Conservation (phyloP, 169 alveolate species). For the Ichthyophthirius multifiliis region DNA sequence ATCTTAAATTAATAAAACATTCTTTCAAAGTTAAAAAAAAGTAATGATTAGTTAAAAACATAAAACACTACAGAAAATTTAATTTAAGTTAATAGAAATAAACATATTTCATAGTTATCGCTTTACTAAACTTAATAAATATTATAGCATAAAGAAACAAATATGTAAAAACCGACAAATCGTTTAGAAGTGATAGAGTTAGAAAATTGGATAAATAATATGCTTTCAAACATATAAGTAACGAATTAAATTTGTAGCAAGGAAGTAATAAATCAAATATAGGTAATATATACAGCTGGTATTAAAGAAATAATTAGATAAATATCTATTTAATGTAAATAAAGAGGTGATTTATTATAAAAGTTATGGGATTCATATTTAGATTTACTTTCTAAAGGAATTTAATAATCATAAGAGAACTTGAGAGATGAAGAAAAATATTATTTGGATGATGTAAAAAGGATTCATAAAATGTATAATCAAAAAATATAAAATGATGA, state of each 20-base stretch:
- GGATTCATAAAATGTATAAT: conserved; percentile 4
- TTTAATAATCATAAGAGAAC: not conserved
- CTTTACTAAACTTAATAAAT: too few species aligned
- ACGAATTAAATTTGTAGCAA: not conserved
- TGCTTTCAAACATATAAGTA: not conserved
- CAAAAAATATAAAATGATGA: not conserved
- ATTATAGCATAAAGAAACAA: not conserved
- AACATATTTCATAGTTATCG: too few species aligned
- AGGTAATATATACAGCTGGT: not conserved
- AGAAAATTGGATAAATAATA: not conserved
- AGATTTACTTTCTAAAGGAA: not conserved
- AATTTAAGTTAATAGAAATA: too few species aligned
- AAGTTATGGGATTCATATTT: not conserved
- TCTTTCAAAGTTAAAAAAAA: too few species aligned
- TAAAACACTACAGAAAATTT: too few species aligned
- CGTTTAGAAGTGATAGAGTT: not conserved
- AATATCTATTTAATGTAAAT: not conserved
- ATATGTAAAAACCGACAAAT: not conserved
- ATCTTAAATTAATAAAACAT: too few species aligned
- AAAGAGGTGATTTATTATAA: not conserved
- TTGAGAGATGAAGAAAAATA: not conserved
- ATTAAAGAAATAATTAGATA: not conserved
- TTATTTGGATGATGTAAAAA: not conserved
- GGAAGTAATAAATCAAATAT: not conserved
- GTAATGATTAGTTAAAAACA: too few species aligned